A percentile compares a stretch with the other conserved stretches of the same genome.
Evolutionary conservation across 345 rosid species (phyloP).

Genomic region (Syzygium aromaticum): DNA sequence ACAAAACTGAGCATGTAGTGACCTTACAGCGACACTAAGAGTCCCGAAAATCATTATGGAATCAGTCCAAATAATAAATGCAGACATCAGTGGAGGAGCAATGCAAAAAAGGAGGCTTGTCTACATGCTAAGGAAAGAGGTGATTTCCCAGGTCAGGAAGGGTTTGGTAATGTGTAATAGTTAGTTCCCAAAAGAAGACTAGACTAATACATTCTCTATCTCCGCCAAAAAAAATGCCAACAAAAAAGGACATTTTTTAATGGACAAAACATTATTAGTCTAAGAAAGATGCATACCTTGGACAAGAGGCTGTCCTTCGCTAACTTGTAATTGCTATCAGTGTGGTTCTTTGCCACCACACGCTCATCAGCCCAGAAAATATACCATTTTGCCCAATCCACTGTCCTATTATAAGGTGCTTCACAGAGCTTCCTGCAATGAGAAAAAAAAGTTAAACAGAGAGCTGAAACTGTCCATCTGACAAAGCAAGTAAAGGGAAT

Average conservation of each 20-base stretch:
- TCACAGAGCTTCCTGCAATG: slow-evolving; percentile 67
- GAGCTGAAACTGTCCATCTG: slow-evolving; percentile 11
- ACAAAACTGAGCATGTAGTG: neutral
- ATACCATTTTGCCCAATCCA: slow-evolving; percentile 87
- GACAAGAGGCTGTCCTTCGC: slow-evolving; percentile 66
- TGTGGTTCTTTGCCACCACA: slow-evolving; percentile 68
- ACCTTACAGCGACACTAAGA: neutral
- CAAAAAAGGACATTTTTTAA: neutral
- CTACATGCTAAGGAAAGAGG: neutral
- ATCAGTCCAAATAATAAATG: neutral
- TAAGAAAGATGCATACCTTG: slow-evolving; percentile 35
- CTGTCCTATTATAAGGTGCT: slow-evolving; percentile 75
- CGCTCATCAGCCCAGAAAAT: slow-evolving; percentile 87
- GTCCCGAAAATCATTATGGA: neutral
- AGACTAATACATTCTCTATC: neutral
- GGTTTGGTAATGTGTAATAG: neutral
- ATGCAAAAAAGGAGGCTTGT: neutral
- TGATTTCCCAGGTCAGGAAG: neutral
- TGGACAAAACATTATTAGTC: neutral
- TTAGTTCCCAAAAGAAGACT: neutral
- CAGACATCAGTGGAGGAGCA: neutral
- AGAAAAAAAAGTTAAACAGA: slow-evolving; percentile 5
- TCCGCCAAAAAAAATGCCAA: neutral
- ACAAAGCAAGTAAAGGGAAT: neutral
- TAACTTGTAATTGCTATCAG: slow-evolving; percentile 83